Percentiles rank a stretch among this genome's conserved stretches.
These are phyloP conservation scores for Salvia rosmarinus DNA, from an alignment of 257 asterid species.

Conservation along the genomic window DNA sequence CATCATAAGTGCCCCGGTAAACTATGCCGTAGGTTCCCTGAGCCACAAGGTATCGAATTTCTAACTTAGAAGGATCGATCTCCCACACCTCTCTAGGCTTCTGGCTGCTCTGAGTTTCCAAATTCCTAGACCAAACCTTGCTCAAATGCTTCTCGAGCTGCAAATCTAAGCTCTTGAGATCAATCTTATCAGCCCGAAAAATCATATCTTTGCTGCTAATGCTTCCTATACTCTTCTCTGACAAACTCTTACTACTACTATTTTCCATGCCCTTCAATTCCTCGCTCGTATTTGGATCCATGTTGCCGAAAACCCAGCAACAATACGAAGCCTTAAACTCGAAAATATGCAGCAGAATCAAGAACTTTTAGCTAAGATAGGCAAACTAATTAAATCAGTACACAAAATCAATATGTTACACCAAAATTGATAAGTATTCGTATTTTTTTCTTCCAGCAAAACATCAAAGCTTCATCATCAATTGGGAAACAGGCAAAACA, in stretches of 20 bases:
- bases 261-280: conserved; percentile 47
- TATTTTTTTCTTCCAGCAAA: background rate
- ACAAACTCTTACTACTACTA: conserved; percentile 38
- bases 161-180: conserved; percentile 74
- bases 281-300: conserved; percentile 51
- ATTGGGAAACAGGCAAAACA: background rate
- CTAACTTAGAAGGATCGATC: conserved; percentile 68
- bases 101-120: conserved; percentile 43
- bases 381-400: conserved; percentile 6
- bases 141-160: conserved; percentile 83
- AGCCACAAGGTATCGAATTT: conserved; percentile 69
- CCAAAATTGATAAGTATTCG: background rate
- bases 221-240: conserved; percentile 39
- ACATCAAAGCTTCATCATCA: conserved; percentile 30
- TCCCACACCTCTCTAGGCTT: conserved; percentile 79
- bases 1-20: conserved; percentile 67
- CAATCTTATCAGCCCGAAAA: conserved; percentile 78
- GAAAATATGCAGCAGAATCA: conserved; percentile 30
- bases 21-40: conserved; percentile 84
- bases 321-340: conserved; percentile 16
- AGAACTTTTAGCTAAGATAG: conserved; percentile 15
- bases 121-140: conserved; percentile 62
- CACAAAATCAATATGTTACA: background rate
- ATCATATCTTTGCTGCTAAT: conserved; percentile 65
- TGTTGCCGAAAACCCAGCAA: conserved; percentile 28